Percentiles rank a stretch among this genome's conserved stretches.
Evolutionary conservation across 1,284 basidiomycete species (phyloP).

Genomic region (Trametes polyzona): DNA sequence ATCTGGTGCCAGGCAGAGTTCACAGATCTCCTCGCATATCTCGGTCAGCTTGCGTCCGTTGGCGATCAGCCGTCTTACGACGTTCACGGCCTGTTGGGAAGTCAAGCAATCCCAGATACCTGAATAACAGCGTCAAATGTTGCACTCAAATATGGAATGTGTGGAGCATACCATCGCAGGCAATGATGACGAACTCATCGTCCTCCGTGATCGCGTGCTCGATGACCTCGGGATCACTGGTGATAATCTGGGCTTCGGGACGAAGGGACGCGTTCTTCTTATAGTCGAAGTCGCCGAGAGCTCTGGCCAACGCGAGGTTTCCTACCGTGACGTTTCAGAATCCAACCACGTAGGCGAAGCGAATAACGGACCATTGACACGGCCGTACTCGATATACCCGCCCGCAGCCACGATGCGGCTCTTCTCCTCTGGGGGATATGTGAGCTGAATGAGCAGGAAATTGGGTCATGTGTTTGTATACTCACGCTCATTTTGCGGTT

Average conservation of each 20-base stretch:
- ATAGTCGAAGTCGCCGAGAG: constrained; percentile 98
- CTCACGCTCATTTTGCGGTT: constrained; percentile 87
- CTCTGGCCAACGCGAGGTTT: constrained; percentile 94
- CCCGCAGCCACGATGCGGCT: constrained; percentile 91
- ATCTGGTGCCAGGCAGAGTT: constrained; percentile 93
- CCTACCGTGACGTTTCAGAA: constrained; percentile 51
- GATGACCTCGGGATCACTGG: constrained; percentile 91
- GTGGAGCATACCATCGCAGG: constrained; percentile 86
- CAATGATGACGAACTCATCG: constrained; percentile 95
- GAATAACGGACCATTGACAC: constrained; percentile 84
- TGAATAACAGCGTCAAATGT: constrained; percentile 36
- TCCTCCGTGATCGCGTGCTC: constrained; percentile 82
- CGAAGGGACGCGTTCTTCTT: constrained; percentile 88
- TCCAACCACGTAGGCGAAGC: constrained; percentile 1
- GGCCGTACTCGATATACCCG: constrained; percentile 96
- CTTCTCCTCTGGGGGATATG: constrained; percentile 67
- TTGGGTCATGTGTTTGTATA: background rate
- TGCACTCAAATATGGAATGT: background rate
- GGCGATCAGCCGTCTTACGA: constrained; percentile 83
- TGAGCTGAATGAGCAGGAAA: constrained; percentile 4
- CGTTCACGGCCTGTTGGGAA: constrained; percentile 93
- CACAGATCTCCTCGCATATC: constrained; percentile 91
- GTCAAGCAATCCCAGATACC: constrained; percentile 99
- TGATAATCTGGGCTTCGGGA: constrained; percentile 95
- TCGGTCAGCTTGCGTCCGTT: constrained; percentile 80